Conservation (phyloP, 768 basidiomycete genomes). For the Filobasidium floriforme region DNA sequence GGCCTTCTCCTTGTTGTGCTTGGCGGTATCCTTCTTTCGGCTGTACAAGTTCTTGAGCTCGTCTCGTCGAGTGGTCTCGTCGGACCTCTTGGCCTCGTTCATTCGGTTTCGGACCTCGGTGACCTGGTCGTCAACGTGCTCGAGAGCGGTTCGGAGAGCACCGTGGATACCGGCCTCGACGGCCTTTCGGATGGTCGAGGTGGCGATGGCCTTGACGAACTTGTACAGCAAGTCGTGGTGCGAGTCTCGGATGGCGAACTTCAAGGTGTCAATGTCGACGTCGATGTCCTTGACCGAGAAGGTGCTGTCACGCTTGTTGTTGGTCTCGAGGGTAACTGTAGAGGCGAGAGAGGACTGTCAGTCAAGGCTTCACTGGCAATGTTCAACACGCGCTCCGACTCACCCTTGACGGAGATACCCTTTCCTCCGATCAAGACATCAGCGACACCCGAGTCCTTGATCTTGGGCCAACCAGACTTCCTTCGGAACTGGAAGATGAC, state of each 20-base stretch:
- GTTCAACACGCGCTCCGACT: conserved; percentile 38
- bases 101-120: conserved; percentile 64
- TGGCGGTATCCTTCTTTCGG: conserved; percentile 48
- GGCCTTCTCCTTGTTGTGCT: conserved; percentile 48
- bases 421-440: conserved; percentile 52
- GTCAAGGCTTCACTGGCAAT: conserved; percentile 67
- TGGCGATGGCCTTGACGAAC: conserved; percentile 70
- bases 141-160: conserved; percentile 69
- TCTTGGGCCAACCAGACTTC: conserved; percentile 73
- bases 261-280: conserved; percentile 77
- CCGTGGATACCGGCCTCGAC: conserved; percentile 54
- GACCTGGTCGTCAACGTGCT: conserved; percentile 81
- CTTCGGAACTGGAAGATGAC: conserved; percentile 84
- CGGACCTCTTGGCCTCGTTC: conserved; percentile 54
- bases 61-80: conserved; percentile 36
- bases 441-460: conserved; percentile 73
- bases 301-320: conserved; percentile 41
- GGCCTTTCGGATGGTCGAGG: conserved; percentile 65
- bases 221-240: conserved; percentile 87
- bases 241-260: conserved; percentile 81
- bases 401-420: conserved; percentile 27
- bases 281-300: conserved; percentile 52
- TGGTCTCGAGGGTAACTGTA: conserved; percentile 44
- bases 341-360: too few relatives aligned
- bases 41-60: conserved; percentile 38